These are phyloP conservation scores for Penicillium alfredii DNA, from an alignment of 495 filamentous ascomycete genomes.

Conservation along the genomic window DNA sequence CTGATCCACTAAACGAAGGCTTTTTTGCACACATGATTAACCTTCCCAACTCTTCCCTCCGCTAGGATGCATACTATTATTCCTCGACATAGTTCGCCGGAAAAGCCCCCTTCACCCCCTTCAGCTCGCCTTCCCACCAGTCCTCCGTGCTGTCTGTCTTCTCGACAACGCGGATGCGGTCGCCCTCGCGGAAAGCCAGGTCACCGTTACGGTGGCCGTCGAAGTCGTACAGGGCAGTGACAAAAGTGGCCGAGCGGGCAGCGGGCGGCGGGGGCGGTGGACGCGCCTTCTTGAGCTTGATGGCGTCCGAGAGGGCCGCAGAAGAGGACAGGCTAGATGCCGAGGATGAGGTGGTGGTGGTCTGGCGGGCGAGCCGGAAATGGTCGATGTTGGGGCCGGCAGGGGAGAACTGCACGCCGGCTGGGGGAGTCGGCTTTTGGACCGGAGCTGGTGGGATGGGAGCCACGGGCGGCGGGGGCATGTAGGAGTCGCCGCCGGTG, in stretches of 20 bases:
- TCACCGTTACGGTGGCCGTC: conserved; percentile 66
- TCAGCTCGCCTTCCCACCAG: conserved; percentile 91
- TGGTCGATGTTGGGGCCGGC: conserved; percentile 41
- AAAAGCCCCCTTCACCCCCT: conserved; percentile 69
- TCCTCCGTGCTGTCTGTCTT: conserved; percentile 83
- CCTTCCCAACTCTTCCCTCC: too few species aligned
- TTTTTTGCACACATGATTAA: too few species aligned
- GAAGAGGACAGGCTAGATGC: conserved; percentile 6
- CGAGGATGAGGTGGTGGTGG: conserved; percentile 25
- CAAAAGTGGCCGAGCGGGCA: conserved; percentile 54
- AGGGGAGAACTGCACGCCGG: conserved; percentile 17
- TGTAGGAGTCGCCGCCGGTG: conserved; percentile 15
- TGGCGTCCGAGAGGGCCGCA: conserved; percentile 14
- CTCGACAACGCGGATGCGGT: conserved; percentile 75
- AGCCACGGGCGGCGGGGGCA: conserved; percentile 7
- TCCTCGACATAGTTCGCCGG: conserved; percentile 83
- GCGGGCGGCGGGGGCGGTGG: conserved; percentile 67
- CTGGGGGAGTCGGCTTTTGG: conserved; percentile 18
- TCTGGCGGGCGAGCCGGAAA: conserved; percentile 40
- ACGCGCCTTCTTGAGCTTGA: conserved; percentile 53
- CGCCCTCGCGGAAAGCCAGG: conserved; percentile 75
- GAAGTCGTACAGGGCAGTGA: conserved; percentile 79
- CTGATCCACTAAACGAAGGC: too few species aligned
- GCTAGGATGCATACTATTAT: too few species aligned
- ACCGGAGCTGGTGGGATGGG: conserved; percentile 10